phyloP scores from a whole-genome alignment of 805 yeast species.

The Schwanniomyces occidentalis region DNA sequence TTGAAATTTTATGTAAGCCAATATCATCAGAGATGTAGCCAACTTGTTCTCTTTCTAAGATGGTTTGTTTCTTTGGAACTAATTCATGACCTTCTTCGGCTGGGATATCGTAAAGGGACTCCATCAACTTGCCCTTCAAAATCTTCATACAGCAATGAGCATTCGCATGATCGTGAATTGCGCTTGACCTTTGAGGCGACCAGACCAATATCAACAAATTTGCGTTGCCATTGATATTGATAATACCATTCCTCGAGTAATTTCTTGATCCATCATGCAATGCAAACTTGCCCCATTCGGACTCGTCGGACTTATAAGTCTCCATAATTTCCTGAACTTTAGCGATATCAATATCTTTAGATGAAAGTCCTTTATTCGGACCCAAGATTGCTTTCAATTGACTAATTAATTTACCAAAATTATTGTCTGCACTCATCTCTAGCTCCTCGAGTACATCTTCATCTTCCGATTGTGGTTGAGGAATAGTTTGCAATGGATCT shows the following conservation, averaged over 20 bases:
- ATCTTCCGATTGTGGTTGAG: conserved; percentile 1
- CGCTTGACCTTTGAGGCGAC: conserved; percentile 64
- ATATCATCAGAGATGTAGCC: conserved; percentile 66
- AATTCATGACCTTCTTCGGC: conserved; percentile 24
- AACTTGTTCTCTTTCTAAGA: conserved; percentile 44
- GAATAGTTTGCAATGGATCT: too few relatives aligned
- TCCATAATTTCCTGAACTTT: conserved; percentile 47
- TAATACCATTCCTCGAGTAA: conserved; percentile 72
- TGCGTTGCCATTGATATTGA: conserved; percentile 69
- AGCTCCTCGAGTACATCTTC: conserved; percentile 9
- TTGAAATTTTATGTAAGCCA: conserved; percentile 65
- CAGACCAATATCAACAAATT: conserved; percentile 67
- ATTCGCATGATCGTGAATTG: conserved; percentile 73
- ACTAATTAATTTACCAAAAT: conserved; percentile 26
- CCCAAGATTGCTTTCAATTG: conserved; percentile 28
- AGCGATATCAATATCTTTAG: conserved; percentile 54
- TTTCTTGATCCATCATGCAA: conserved; percentile 48
- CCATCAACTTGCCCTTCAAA: conserved; percentile 57
- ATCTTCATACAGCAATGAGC: conserved; percentile 79
- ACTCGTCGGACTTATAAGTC: conserved; percentile 45
- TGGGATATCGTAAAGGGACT: conserved; percentile 57
- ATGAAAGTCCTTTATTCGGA: conserved; percentile 32
- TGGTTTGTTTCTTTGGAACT: conserved; percentile 25
- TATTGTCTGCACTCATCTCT: too few relatives aligned
- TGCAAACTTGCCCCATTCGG: conserved; percentile 63